Conservation (phyloP, 805 yeast genomes). For the Metschnikowia sp. region DNA sequence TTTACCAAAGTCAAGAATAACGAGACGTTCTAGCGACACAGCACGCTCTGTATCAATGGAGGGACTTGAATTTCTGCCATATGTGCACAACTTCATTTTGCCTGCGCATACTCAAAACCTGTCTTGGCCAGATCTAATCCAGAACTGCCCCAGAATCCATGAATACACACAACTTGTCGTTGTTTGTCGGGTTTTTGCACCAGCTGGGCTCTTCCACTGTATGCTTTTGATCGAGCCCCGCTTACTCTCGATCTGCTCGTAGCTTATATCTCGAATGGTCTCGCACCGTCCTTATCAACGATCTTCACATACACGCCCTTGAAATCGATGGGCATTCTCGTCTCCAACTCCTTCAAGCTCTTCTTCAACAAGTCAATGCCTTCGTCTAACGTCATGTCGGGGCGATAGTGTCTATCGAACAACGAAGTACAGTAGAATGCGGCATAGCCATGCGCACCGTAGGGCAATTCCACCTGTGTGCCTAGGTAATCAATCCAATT, state of each 20-base stretch:
- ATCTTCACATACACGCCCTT: constrained; percentile 76
- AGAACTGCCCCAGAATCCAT: no score
- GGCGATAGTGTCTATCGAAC: constrained; percentile 84
- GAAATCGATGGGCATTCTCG: constrained; percentile 90
- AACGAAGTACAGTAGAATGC: constrained; percentile 89
- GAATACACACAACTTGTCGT: no score
- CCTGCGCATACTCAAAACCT: no score
- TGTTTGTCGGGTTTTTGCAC: no score
- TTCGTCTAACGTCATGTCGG: constrained; percentile 69
- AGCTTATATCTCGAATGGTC: constrained; percentile 31
- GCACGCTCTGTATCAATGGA: no score
- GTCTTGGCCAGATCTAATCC: no score
- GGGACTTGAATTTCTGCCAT: no score
- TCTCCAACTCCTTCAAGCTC: constrained; percentile 75
- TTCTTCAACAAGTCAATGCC: constrained; percentile 70
- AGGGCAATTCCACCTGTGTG: constrained; percentile 84
- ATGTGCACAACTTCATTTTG: no score
- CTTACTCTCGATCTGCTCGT: no score
- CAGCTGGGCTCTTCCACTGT: no score
- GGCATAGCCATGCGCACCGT: constrained; percentile 98
- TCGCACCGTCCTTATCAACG: constrained; percentile 60
- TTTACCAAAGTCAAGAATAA: not conserved
- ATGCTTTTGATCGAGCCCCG: no score
- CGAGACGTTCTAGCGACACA: no score
- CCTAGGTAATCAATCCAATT: constrained; percentile 95